phyloP scores from a whole-genome alignment of 345 rosid genomes.

The Citrus mangshanensis region DNA sequence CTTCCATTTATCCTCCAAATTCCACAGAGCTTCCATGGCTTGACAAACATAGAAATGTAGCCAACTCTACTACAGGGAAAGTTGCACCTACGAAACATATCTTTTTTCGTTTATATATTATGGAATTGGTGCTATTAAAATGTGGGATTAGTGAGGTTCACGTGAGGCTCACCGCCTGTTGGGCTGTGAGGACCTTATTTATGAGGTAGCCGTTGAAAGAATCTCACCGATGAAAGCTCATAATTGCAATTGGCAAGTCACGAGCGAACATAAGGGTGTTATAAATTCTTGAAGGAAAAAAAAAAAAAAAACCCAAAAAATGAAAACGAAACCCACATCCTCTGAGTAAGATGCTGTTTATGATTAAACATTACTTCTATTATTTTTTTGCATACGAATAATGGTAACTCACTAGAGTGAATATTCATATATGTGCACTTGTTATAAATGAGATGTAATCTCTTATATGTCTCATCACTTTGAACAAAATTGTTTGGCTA shows the following conservation, averaged over 20 bases:
- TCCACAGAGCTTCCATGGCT: conserved; percentile 72
- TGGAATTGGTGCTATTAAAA: not conserved
- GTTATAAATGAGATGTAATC: too few relatives aligned
- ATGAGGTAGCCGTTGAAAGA: conserved; percentile 21
- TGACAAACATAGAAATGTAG: not conserved
- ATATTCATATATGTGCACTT: too few relatives aligned
- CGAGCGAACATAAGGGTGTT: not conserved
- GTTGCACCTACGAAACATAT: not conserved
- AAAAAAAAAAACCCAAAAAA: not conserved
- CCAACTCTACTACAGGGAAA: not conserved
- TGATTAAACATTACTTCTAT: too few relatives aligned
- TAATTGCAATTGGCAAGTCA: conserved; percentile 21
- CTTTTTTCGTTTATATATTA: not conserved
- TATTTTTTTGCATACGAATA: too few relatives aligned
- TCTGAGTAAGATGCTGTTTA: too few relatives aligned
- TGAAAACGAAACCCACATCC: too few relatives aligned
- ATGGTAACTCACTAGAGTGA: too few relatives aligned
- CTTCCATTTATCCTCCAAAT: conserved; percentile 58
- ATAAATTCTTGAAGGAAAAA: not conserved
- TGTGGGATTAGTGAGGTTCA: conserved; percentile 34
- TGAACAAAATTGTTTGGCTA: too few relatives aligned
- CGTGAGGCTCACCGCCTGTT: conserved; percentile 50
- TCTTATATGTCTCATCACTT: too few relatives aligned
- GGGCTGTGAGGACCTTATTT: not conserved
- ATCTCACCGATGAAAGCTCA: conserved; percentile 20